These are phyloP conservation scores for Phanerochaete carnosa DNA, from an alignment of 768 basidiomycete genomes.

Conservation along the genomic window DNA sequence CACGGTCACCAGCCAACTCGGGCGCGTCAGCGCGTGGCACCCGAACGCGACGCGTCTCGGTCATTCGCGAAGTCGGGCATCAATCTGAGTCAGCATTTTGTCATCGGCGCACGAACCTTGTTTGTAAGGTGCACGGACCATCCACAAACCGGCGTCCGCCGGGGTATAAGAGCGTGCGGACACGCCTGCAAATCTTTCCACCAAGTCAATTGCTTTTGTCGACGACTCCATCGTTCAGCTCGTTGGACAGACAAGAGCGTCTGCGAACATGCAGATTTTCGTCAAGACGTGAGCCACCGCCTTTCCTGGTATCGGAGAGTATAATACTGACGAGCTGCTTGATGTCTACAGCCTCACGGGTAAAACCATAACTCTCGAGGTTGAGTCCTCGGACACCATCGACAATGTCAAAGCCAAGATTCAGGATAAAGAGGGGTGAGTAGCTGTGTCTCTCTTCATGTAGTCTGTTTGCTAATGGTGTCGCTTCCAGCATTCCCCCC, in stretches of 20 bases:
- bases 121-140: constrained; percentile 41
- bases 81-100: constrained; percentile 7
- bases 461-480: background rate
- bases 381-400: constrained; percentile 95
- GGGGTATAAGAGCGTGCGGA: constrained; percentile 14
- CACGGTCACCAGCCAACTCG: constrained; percentile 11
- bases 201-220: constrained; percentile 68
- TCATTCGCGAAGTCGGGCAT: constrained; percentile 10
- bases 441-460: background rate
- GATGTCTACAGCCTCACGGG: constrained; percentile 84
- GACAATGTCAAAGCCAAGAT: constrained; percentile 98
- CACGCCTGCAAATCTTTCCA: constrained; percentile 19
- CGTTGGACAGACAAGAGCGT: constrained; percentile 89
- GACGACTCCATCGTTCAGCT: constrained; percentile 88
- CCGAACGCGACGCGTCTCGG: constrained; percentile 20
- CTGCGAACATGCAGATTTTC: constrained; percentile 89
- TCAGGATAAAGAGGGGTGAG: constrained; percentile 94
- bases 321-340: background rate
- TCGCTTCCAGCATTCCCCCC: constrained; percentile 65
- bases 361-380: constrained; percentile 98
- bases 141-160: constrained; percentile 26
- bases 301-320: constrained; percentile 8
- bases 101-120: constrained; percentile 22
- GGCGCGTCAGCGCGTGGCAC: constrained; percentile 16
- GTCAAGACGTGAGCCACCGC: constrained; percentile 77